These are phyloP conservation scores for Rhizophagus sp. DNA, from an alignment of 192 early-diverging fungal species.

Conservation along the genomic window DNA sequence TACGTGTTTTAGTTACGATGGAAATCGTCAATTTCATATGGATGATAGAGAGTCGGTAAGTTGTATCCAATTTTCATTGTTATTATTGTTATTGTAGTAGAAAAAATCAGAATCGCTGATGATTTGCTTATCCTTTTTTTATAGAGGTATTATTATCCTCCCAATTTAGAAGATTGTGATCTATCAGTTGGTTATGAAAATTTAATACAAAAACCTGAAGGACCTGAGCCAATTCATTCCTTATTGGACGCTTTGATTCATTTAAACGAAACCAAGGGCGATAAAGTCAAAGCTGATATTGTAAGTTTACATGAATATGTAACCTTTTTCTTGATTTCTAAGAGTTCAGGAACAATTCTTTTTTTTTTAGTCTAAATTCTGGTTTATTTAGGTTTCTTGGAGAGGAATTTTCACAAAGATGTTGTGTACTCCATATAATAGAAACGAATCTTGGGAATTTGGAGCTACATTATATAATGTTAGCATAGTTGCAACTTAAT, in stretches of 20 bases:
- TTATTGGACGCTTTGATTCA: constrained; percentile 65
- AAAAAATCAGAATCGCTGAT: constrained; percentile 24
- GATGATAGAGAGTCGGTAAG: constrained; percentile 60
- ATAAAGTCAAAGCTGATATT: constrained; percentile 33
- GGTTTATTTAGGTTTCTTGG: constrained; percentile 60
- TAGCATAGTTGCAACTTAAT: not conserved
- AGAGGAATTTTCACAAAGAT: constrained; percentile 91
- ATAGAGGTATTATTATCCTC: constrained; percentile 60
- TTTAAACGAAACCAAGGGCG: not conserved
- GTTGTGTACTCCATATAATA: constrained; percentile 74
- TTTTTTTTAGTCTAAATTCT: not conserved
- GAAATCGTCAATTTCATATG: constrained; percentile 56
- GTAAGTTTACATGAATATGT: constrained; percentile 20
- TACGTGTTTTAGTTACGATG: constrained; percentile 65
- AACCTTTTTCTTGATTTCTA: not conserved
- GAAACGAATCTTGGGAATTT: constrained; percentile 80
- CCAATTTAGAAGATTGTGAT: constrained; percentile 43
- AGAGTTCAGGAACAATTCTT: no score
- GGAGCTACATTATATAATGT: constrained; percentile 72
- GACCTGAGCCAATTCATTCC: constrained; percentile 81
- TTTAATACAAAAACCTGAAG: constrained; percentile 56
- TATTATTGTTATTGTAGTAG: constrained; percentile 47
- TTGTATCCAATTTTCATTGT: constrained; percentile 30
- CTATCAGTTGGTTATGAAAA: constrained; percentile 69
- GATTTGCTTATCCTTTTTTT: not conserved